Base-by-base conservation (phyloP, 2,329 filamentous ascomycete species). In the Colletotrichum ledebouriae region DNA sequence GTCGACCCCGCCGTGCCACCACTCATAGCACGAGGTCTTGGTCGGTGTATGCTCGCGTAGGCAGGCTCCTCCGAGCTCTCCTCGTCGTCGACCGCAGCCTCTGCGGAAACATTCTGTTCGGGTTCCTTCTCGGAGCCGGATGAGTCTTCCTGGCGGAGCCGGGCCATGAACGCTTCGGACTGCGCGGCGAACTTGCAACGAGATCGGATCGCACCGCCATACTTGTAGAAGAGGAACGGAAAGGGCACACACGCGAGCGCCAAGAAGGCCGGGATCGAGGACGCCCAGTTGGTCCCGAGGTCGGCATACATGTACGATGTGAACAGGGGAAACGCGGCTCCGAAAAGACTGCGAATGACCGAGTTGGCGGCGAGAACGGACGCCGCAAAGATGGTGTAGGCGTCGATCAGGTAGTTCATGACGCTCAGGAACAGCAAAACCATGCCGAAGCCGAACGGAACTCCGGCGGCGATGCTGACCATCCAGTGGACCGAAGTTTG, bases 261-360 rank as follows among this genome's bases (percentile, higher is more conserved):
- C 3, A 95, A 81, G 79, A 95, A 94, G 0, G 89, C 93, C 0
- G 92, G 92, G 9, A 95, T 82, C 0, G 87, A 89, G 34, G 85
- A 88, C 1, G 91, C 92, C 92, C 92, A 94, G 79, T 94, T 91
- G 63, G 91, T 89, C 46, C 92, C 91, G 1, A 91, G 82, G 59
- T 83, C 79, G 2, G 80, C 34, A 74, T 87, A 88, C 85, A 88
- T 87, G 70, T 81, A 76, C 0, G 82, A 83, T 0, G 90, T 92
- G 77, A 94, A 94, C 0, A 94, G 83, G 0, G 91, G 92, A 79
- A 94, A 94, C 0, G 86, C 88, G 0, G 89, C 87, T 65, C 90
- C 92, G 67, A 94, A 92, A 9, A 92, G 78, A 0, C 90, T 92
- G 67, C 92, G 88, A 7, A 94, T 81, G 22, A 94, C 87, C 2